Evolutionary conservation across 1,139 yeast genomes (phyloP).

Genomic region (Blastobotrys indianensis): DNA sequence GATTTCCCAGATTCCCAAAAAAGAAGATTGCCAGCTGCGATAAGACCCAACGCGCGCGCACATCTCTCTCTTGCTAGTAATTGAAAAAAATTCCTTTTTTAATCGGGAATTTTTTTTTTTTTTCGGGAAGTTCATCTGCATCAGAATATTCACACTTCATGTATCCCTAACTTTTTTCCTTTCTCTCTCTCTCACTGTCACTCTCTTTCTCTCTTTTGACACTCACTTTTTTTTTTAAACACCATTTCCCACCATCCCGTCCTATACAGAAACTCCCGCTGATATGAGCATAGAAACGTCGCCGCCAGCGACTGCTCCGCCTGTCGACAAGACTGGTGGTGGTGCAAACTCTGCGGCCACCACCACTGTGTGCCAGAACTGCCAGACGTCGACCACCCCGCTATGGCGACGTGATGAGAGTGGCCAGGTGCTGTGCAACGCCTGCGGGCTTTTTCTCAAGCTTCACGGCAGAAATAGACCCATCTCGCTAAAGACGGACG

Average conservation of each 20-base stretch:
- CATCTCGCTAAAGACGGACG: constrained; percentile 81
- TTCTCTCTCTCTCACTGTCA: too few relatives aligned
- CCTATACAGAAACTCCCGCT: too few relatives aligned
- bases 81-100: neutral
- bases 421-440: constrained; percentile 89
- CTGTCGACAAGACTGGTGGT: neutral
- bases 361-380: constrained; percentile 73
- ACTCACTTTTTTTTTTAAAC: neutral
- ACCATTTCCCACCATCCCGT: neutral
- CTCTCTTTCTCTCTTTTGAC: too few relatives aligned
- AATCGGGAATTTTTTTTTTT: neutral
- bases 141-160: too few relatives aligned
- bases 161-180: too few relatives aligned
- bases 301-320: neutral
- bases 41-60: neutral
- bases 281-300: too few relatives aligned
- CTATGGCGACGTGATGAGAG: constrained; percentile 91
- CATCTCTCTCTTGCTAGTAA: too few relatives aligned
- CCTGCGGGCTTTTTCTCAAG: constrained; percentile 85
- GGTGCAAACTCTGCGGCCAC: neutral
- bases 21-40: neutral
- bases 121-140: neutral
- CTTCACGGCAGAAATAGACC: constrained; percentile 91
- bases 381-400: constrained; percentile 88
- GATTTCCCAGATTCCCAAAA: too few relatives aligned